A percentile compares a stretch with the other conserved stretches of the same genome.
Conservation (phyloP, 257 asterid species). For the Solanum pennellii region DNA sequence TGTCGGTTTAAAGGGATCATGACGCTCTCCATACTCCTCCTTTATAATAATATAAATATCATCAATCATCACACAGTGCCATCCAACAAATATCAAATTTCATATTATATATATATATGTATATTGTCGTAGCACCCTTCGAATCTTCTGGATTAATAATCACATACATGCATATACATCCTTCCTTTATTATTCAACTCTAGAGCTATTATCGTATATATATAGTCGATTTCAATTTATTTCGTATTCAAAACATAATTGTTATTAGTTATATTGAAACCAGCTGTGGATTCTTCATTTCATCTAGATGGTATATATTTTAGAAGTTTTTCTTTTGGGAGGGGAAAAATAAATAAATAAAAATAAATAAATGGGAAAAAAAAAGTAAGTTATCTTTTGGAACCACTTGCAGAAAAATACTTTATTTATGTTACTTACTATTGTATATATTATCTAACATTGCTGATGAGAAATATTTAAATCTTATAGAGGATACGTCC, state of each 20-base stretch:
- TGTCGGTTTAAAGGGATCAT: neutral
- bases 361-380: neutral
- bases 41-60: neutral
- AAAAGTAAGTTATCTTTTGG: neutral
- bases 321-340: neutral
- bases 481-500: neutral
- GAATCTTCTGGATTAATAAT: neutral
- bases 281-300: neutral
- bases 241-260: neutral
- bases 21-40: neutral
- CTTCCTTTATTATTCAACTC: neutral
- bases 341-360: neutral
- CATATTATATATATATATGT: neutral
- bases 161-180: neutral
- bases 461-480: neutral
- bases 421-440: neutral
- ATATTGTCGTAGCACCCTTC: neutral
- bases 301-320: neutral
- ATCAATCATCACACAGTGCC: neutral
- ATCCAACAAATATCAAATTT: neutral
- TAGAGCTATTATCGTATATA: neutral
- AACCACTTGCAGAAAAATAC: neutral
- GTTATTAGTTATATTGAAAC: neutral
- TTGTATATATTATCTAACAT: neutral
- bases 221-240: neutral